Evolutionary conservation across 805 yeast genomes (phyloP), one percentile per base, ranked within the genome.

Genomic region (Saturnispora hagleri): DNA sequence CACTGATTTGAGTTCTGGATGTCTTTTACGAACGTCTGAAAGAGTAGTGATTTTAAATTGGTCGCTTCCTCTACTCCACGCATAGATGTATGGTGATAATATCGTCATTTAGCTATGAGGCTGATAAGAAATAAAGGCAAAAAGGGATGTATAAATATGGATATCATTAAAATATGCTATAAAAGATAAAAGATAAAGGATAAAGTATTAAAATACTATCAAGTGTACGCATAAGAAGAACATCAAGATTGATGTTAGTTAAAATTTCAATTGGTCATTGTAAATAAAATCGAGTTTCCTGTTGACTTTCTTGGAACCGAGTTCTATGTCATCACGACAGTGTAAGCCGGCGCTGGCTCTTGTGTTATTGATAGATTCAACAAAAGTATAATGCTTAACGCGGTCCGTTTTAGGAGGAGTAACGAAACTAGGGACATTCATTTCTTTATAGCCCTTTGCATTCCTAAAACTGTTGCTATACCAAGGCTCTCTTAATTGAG

Each of bases 31-130:
- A 2, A 58, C 57, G 12, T 63, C 61, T 18, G 46, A 10, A 26
- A 66, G 46, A 26, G 53, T 53, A 10, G 54, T 52, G 2, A 58
- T 55, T 34, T 53, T 38, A 50, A 60, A 66, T 10, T 46, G 22
- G 2, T 51, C 15, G 34, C 60, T 58, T 24, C 50, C 53, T 26
- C 53, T 56, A 17, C 61, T 52, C 69, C 69, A 66, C 6, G 67
- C 62, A 44, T 61, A 66, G 3, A 66, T 51, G 43, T 64, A 66
- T 1, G 69, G 69, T 28, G 69, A 55, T 31, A 64, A 56, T 5
- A 54, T 45, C 1, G 67, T 62, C 64, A 61, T 64, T 26, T 20
- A 46, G 10, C 50, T 27, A 18, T 20, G 15, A 15, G 28, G 13
- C 45, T 44, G 24, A 20, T 31, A 12, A 17, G 35, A 26, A 43